Evolutionary conservation across 1,284 basidiomycete genomes (phyloP), one percentile per base, ranked within the genome.

Genomic region (Malassezia restricta): DNA sequence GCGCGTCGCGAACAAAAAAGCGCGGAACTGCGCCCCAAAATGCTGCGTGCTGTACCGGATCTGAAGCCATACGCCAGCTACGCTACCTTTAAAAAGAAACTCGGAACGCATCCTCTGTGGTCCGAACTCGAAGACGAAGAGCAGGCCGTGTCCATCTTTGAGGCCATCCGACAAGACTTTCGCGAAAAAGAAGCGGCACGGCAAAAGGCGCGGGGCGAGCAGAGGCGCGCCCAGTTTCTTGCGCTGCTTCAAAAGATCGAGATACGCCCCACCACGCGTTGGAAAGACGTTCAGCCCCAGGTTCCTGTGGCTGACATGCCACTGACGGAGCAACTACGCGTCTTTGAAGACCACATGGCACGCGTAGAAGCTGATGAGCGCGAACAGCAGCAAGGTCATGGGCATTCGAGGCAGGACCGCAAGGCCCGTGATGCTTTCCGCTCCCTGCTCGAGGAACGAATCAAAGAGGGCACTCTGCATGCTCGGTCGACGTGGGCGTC

Each of bases 401-500:
- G 30, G 15, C 49, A 51, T 38, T 20, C 55, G 31, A 31, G 62
- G 3, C 47, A 45, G 15, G 64, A 69, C 31, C 54, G 68, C 8
- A 51, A 64, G 56, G 58, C 54, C 32, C 48, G 70, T 20, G 67
- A 65, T 17, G 65, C 51, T 5, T 71, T 64, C 47, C 55, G 87
- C 82, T 77, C 77, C 9, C 76, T 95, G 12, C 77, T 99, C 7
- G 76, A 81, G 43, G 83, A 82, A 51, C 76, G 94, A 9, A 76
- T 84, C 8, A 75, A 78, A 2, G 72, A 77, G 0, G 83, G 86
- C 6, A 78, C 82, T 45, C 80, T 98, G 72, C 83, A 80, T 46
- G 83, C 89, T 6, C 81, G 83, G 29, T 82, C 83, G 3, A 92
- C 89, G 69, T 98, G 91, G 91, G 89, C 89, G 73, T 79, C 85